phyloP scores from a whole-genome alignment of 108 stramenopile species.

The Cyclostephanos invisitatus region DNA sequence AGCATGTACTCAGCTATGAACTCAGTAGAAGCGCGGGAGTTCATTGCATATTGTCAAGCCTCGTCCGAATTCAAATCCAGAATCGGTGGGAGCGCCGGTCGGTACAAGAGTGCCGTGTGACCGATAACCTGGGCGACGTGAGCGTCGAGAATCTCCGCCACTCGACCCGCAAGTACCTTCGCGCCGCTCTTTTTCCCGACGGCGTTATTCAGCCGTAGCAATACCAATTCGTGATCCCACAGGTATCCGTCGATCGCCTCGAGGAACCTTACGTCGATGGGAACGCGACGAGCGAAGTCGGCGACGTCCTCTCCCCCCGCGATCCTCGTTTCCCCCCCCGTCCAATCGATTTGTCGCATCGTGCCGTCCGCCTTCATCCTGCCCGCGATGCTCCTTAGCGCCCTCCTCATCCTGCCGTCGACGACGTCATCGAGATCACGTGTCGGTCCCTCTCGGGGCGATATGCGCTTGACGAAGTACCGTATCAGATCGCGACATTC shows the following conservation, averaged over 20 bases:
- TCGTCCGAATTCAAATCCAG: constrained; percentile 77
- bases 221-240: constrained; percentile 76
- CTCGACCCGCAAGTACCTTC: constrained; percentile 57
- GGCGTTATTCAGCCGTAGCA: constrained; percentile 67
- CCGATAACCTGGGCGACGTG: constrained; percentile 81
- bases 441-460: constrained; percentile 44
- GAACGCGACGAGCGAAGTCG: constrained; percentile 29
- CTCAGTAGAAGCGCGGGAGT: no score
- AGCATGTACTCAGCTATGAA: background rate
- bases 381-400: constrained; percentile 56
- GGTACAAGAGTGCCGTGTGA: constrained; percentile 78
- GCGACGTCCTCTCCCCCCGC: background rate
- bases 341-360: constrained; percentile 58
- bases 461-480: constrained; percentile 72
- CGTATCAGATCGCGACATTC: constrained; percentile 59
- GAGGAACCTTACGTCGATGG: constrained; percentile 55
- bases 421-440: constrained; percentile 44
- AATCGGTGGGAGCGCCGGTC: constrained; percentile 62
- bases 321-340: constrained; percentile 2
- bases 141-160: constrained; percentile 62
- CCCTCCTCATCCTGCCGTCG: constrained; percentile 56
- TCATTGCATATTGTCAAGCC: constrained; percentile 30
- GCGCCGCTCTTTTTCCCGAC: constrained; percentile 74
- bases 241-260: constrained; percentile 62
- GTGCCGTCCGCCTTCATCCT: constrained; percentile 57